Evolutionary conservation across 1,284 basidiomycete species (phyloP).

Genomic region (Agaricales sp.): DNA sequence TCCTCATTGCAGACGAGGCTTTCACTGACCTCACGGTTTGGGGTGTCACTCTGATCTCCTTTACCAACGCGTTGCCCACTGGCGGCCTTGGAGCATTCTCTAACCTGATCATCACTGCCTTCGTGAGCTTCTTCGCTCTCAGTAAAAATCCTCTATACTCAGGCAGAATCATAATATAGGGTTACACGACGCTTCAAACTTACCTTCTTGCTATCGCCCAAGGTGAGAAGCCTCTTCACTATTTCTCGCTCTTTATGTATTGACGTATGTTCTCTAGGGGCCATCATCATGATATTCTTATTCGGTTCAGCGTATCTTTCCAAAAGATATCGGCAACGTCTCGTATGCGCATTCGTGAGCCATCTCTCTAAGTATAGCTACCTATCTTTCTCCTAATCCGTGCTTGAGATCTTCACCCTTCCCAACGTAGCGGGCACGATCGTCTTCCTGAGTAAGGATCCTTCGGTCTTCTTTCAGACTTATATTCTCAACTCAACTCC

Average conservation of each 20-base stretch:
- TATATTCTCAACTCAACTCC: background rate
- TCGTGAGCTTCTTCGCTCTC: constrained; percentile 18
- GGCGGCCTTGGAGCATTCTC: constrained; percentile 43
- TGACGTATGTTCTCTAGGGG: constrained; percentile 16
- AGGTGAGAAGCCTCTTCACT: constrained; percentile 15
- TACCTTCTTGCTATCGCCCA: constrained; percentile 42
- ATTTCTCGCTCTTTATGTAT: background rate
- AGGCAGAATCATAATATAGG: constrained; percentile 17
- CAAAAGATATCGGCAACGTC: constrained; percentile 31
- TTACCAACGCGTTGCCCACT: constrained; percentile 43
- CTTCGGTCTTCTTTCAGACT: background rate
- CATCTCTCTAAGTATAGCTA: background rate
- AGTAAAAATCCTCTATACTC: background rate
- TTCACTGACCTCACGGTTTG: constrained; percentile 36
- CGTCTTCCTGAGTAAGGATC: constrained; percentile 29
- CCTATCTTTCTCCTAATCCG: background rate
- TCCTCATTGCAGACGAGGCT: constrained; percentile 28
- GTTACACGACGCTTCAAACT: constrained; percentile 37
- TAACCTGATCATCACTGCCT: constrained; percentile 39
- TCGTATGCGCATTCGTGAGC: constrained; percentile 31
- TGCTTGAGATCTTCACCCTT: constrained; percentile 29
- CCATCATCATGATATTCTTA: constrained; percentile 36
- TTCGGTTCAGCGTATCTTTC: constrained; percentile 36
- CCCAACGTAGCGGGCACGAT: constrained; percentile 40
- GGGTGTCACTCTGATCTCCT: constrained; percentile 32